Percentiles rank a stretch among this genome's conserved stretches.
Conservation (phyloP, 176 grass and related monocot species). For the Carex kokanica region DNA sequence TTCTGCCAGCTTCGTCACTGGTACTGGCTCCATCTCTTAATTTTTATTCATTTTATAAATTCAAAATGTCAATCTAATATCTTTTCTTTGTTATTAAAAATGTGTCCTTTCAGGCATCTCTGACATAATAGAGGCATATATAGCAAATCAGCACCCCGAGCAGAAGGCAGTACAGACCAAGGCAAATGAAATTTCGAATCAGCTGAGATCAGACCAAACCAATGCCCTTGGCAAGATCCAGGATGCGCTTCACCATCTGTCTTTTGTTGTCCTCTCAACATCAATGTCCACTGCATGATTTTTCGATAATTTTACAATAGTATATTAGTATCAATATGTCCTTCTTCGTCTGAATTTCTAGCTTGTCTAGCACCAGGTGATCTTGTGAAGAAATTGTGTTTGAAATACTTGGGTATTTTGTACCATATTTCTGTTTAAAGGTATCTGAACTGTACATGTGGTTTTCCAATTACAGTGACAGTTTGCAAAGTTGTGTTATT, state of each 20-base stretch:
- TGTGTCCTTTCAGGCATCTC: conserved; percentile 59
- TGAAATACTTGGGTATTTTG: neutral
- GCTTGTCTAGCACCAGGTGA: neutral
- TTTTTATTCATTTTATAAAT: conserved; percentile 4
- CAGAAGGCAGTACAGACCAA: conserved; percentile 62
- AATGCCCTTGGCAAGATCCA: conserved; percentile 68
- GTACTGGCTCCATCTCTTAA: conserved; percentile 30
- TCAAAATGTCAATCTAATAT: neutral
- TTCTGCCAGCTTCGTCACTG: conserved; percentile 76
- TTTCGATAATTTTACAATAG: neutral
- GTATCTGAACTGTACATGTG: neutral
- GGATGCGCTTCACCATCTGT: conserved; percentile 74
- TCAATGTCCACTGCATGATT: conserved; percentile 70
- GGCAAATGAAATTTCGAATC: conserved; percentile 56
- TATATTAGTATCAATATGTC: neutral
- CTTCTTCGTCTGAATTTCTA: neutral
- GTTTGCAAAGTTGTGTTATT: neutral
- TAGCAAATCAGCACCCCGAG: conserved; percentile 43
- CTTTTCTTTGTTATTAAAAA: conserved; percentile 16
- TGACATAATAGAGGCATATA: conserved; percentile 75
- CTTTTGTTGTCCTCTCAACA: conserved; percentile 66
- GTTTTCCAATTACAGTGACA: neutral
- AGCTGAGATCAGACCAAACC: conserved; percentile 60
- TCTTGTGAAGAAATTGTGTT: neutral
- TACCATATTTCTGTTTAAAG: conserved; percentile 13